phyloP scores from a whole-genome alignment of 179 eudicot species.

The Beta lomatogona region DNA sequence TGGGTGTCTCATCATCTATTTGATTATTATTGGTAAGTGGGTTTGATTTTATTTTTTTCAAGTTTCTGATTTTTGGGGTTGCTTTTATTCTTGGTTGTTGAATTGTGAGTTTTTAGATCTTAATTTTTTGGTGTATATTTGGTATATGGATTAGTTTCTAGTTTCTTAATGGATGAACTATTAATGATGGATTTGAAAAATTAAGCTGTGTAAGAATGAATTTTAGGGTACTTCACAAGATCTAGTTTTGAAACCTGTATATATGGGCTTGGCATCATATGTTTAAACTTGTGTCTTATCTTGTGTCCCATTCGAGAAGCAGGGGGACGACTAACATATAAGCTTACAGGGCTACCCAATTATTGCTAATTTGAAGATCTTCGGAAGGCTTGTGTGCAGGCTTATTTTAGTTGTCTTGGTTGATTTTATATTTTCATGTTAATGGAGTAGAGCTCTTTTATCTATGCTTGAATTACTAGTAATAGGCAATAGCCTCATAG shows the following conservation, averaged over 20 bases:
- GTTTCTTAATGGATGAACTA: not conserved
- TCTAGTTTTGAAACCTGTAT: not conserved
- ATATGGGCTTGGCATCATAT: too few species aligned
- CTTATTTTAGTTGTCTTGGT: not conserved
- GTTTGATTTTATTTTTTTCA: too few species aligned
- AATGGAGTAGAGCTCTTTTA: not conserved
- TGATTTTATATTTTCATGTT: not conserved
- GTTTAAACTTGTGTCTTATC: not conserved
- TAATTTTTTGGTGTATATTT: not conserved
- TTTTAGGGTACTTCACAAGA: not conserved
- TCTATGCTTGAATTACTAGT: not conserved
- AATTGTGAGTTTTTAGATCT: not conserved
- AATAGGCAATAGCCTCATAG: too few species aligned
- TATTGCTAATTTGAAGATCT: too few species aligned
- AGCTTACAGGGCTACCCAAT: too few species aligned
- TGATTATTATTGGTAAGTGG: slow-evolving; percentile 78
- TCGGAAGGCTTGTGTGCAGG: not conserved
- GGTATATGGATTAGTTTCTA: not conserved
- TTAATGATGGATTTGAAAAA: not conserved
- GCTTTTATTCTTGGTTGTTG: not conserved
- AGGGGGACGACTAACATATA: too few species aligned
- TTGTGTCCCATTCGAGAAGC: too few species aligned
- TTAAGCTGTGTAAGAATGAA: not conserved
- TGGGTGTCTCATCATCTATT: slow-evolving; percentile 76
- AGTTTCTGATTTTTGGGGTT: not conserved